These are phyloP conservation scores for Talaromyces islandicus DNA, from an alignment of 2,329 filamentous ascomycete species.

Conservation along the genomic window DNA sequence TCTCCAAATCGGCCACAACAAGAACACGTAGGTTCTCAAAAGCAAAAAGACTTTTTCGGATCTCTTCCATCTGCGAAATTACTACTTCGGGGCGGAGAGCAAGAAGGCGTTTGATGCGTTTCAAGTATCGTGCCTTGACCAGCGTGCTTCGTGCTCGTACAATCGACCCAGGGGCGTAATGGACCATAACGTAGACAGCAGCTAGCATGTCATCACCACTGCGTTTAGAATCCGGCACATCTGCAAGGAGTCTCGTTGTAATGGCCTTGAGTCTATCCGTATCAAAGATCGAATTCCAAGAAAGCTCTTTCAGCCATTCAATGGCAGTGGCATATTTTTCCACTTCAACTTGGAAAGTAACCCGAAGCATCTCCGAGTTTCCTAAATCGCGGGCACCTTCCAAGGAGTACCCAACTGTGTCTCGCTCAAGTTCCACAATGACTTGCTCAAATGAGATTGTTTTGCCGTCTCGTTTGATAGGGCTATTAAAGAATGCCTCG, in stretches of 20 bases:
- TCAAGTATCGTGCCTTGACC: constrained; percentile 81
- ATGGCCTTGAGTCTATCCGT: constrained; percentile 57
- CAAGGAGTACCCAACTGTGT: constrained; percentile 79
- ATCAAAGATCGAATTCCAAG: constrained; percentile 87
- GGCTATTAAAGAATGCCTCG: constrained; percentile 92
- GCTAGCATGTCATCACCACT: constrained; percentile 62
- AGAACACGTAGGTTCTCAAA: constrained; percentile 81
- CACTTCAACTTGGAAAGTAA: constrained; percentile 79
- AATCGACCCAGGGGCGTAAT: constrained; percentile 70
- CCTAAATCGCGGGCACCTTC: constrained; percentile 62
- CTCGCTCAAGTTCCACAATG: constrained; percentile 81
- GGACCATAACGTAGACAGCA: constrained; percentile 66
- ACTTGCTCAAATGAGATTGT: constrained; percentile 84
- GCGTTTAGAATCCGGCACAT: constrained; percentile 87
- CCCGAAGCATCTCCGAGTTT: constrained; percentile 73
- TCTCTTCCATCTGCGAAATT: constrained; percentile 67
- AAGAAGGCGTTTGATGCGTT: constrained; percentile 74
- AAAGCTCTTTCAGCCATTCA: constrained; percentile 75
- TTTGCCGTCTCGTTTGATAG: constrained; percentile 69
- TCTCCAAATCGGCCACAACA: constrained; percentile 73
- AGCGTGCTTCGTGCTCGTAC: constrained; percentile 73
- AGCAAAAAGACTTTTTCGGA: constrained; percentile 70
- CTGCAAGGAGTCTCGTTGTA: constrained; percentile 76
- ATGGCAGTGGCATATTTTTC: constrained; percentile 81
- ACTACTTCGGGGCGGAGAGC: constrained; percentile 70